Evolutionary conservation across 371 early-diverging fungal genomes (phyloP).

Genomic region (Saksenaea oblongispora): DNA sequence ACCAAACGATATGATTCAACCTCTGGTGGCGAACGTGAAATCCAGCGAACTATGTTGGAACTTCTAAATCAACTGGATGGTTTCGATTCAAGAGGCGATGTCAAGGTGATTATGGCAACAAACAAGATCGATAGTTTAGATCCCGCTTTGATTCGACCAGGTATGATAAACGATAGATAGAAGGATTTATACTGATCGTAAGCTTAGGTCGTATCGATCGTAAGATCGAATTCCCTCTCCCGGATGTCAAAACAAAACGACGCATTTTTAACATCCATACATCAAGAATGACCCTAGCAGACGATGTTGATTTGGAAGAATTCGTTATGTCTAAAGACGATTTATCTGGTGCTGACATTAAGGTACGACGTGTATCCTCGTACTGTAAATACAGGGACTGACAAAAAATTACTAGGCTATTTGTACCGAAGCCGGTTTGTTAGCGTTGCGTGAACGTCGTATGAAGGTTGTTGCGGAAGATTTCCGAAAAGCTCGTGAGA

Average conservation of each 20-base stretch:
- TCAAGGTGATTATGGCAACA: constrained; percentile 99
- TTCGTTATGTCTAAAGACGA: constrained; percentile 99
- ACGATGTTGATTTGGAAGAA: constrained; percentile 98
- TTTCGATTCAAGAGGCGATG: constrained; percentile 99
- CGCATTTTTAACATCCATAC: constrained; percentile 99
- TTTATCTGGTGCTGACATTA: constrained; percentile 99
- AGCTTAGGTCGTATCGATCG: constrained; percentile 94
- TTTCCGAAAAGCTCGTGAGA: constrained; percentile 98
- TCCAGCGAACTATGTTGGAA: constrained; percentile 99
- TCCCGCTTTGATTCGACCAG: constrained; percentile 99
- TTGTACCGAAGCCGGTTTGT: constrained; percentile 99
- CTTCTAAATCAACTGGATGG: constrained; percentile 99
- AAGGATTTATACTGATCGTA: not conserved
- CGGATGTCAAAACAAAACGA: constrained; percentile 98
- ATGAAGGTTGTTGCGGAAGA: constrained; percentile 99
- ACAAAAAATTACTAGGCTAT: constrained; percentile 74
- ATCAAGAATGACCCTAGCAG: constrained; percentile 95
- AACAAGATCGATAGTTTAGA: constrained; percentile 99
- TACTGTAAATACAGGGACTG: not conserved
- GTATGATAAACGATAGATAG: not conserved
- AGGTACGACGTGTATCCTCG: constrained; percentile 48
- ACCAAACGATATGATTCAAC: constrained; percentile 98
- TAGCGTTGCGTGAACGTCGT: constrained; percentile 98
- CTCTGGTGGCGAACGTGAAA: constrained; percentile 98
- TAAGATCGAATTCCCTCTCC: constrained; percentile 99